Evolutionary conservation across 306 rosid species (phyloP).

Genomic region (Citrullus colocynthis): DNA sequence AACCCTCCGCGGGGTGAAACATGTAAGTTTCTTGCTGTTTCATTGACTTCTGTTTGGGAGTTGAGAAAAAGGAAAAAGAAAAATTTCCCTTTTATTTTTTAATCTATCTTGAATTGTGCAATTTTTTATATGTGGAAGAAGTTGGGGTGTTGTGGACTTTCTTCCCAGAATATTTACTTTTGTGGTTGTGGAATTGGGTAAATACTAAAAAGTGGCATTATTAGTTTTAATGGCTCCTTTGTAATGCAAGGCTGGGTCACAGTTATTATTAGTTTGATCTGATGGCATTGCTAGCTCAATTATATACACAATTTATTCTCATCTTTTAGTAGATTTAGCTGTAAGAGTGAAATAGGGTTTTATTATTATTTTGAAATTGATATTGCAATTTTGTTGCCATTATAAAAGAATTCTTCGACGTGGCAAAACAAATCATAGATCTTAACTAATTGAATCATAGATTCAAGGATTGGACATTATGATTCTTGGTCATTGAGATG

Average conservation of each 20-base stretch:
- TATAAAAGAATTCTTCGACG: background rate
- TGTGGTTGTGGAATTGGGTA: background rate
- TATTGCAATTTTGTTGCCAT: background rate
- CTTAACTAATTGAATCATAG: background rate
- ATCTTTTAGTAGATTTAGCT: background rate
- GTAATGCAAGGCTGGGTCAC: background rate
- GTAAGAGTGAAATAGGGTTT: background rate
- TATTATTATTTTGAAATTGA: background rate
- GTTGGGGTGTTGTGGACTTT: background rate
- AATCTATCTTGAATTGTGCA: background rate
- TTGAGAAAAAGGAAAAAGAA: background rate
- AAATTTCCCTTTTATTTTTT: no score
- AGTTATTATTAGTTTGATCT: background rate
- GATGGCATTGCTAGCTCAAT: background rate
- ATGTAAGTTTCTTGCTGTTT: no score
- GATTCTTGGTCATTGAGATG: background rate
- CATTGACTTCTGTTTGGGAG: no score
- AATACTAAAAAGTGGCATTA: background rate
- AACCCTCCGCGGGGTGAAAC: no score
- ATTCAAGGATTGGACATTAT: background rate
- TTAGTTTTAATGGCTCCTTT: background rate
- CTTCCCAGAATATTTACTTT: background rate
- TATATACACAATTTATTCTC: background rate
- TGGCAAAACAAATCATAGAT: background rate
- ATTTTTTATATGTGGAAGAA: background rate